Conservation (phyloP, 2,329 filamentous ascomycete genomes). For the Fusarium udum region DNA sequence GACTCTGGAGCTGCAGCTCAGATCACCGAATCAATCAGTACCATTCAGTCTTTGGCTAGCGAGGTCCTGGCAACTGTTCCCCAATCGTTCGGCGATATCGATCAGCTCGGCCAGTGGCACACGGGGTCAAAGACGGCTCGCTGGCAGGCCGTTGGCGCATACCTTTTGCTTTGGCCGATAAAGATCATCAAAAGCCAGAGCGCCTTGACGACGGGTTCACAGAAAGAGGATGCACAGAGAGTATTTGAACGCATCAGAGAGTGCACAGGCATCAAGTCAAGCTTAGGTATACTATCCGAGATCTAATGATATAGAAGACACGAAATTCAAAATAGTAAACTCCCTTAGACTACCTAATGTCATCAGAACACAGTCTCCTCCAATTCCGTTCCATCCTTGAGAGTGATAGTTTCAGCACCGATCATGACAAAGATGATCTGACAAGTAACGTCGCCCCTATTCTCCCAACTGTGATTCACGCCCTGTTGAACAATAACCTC, state of each 20-base stretch:
- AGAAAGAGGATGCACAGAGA: constrained; percentile 41
- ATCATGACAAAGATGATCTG: constrained; percentile 54
- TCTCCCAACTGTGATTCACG: constrained; percentile 56
- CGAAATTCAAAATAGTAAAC: too few relatives aligned
- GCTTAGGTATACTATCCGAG: constrained; percentile 44
- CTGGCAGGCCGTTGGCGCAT: constrained; percentile 49
- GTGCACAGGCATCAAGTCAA: constrained; percentile 51
- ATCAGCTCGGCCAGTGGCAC: constrained; percentile 34
- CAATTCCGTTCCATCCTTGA: constrained; percentile 49
- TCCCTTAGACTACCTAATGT: neutral
- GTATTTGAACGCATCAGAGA: constrained; percentile 52
- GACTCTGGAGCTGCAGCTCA: neutral
- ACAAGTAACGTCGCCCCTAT: constrained; percentile 50
- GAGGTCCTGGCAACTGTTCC: constrained; percentile 50
- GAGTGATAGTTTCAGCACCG: constrained; percentile 51
- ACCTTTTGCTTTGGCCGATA: constrained; percentile 52
- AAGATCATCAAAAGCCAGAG: constrained; percentile 46
- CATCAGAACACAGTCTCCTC: constrained; percentile 46
- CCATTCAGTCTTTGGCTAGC: constrained; percentile 44
- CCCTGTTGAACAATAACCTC: constrained; percentile 56
- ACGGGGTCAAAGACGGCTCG: constrained; percentile 26
- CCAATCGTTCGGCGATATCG: constrained; percentile 50
- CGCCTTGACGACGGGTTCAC: constrained; percentile 36
- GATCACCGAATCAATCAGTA: neutral
- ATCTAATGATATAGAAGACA: constrained; percentile 13